Evolutionary conservation across 306 rosid genomes (phyloP), one percentile per base, ranked within the genome.

Genomic region (Prunus mume): DNA sequence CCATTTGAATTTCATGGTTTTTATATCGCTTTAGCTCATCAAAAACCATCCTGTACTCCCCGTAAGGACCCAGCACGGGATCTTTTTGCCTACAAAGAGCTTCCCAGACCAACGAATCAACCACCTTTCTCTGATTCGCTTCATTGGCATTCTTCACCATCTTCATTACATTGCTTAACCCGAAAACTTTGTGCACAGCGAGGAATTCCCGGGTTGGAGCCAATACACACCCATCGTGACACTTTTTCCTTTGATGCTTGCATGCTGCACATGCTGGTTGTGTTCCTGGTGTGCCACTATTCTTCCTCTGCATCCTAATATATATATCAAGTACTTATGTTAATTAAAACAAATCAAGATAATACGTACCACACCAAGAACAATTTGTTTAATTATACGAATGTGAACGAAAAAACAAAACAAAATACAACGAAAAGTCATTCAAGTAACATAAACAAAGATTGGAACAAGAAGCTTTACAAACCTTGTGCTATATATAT

Each of bases 161-260:
- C 73, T 92, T 92, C 0, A 92, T 92, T 57, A 92, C 83, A 69
- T 92, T 91, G 87, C 97, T 89, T 1, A 94, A 95, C 20, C 98
- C 96, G 55, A 91, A 91, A 54, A 89, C 79, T 64, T 77, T 89
- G 76, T 92, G 96, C 3, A 87, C 95, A 0, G 97, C 91, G 47
- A 87, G 86, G 58, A 94, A 92, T 38, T 92, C 97, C 1, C 78
- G 69, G 32, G 9, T 88, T 65, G 96, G 91, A 0, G 94, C 96
- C 76, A 94, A 71, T 14, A 71, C 38, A 38, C 97, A 94, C 1
- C 73, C 79, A 47, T 82, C 86, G 14, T 75, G 80, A 77, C 98
- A 92, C 71, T 84, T 94, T 76, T 94, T 92, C 57, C 98, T 86
- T 49, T 94, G 96, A 47, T 94, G 96, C 69, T 92, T 92, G 83